phyloP scores from a whole-genome alignment of 441 rosid genomes.

The Eruca vesicaria region DNA sequence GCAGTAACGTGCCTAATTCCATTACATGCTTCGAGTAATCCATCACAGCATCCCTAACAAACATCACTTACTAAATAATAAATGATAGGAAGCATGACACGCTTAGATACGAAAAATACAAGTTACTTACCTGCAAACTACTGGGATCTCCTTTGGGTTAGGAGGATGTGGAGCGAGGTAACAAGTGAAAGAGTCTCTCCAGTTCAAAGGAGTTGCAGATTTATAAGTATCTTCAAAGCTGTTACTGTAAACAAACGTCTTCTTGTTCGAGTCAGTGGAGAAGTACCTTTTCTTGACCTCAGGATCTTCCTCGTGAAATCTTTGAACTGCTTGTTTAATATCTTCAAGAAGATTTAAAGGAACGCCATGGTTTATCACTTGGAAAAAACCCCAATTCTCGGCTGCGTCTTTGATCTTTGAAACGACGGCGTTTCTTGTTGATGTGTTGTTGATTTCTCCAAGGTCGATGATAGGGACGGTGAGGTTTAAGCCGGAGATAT shows the following conservation, averaged over 20 bases:
- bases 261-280: slow-evolving; percentile 15
- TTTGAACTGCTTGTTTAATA: slow-evolving; percentile 37
- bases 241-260: slow-evolving; percentile 31
- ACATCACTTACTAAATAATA: background rate
- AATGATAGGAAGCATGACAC: too few relatives aligned
- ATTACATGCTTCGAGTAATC: slow-evolving; percentile 16
- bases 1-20: slow-evolving; percentile 8
- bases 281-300: slow-evolving; percentile 14
- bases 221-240: slow-evolving; percentile 29
- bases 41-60: slow-evolving; percentile 11
- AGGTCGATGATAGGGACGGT: slow-evolving; percentile 38
- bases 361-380: slow-evolving; percentile 42
- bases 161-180: slow-evolving; percentile 47
- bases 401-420: slow-evolving; percentile 28
- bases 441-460: background rate
- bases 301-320: slow-evolving; percentile 39
- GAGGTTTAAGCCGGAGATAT: slow-evolving; percentile 9
- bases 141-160: slow-evolving; percentile 46
- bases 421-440: background rate
- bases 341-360: slow-evolving; percentile 39
- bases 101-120: too few relatives aligned
- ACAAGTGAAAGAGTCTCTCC: slow-evolving; percentile 50
- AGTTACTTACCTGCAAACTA: slow-evolving; percentile 48
- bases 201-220: slow-evolving; percentile 25
- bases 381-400: slow-evolving; percentile 36